These are phyloP conservation scores for Microdochium nivale DNA, from an alignment of 2,329 filamentous ascomycete genomes.

Conservation along the genomic window DNA sequence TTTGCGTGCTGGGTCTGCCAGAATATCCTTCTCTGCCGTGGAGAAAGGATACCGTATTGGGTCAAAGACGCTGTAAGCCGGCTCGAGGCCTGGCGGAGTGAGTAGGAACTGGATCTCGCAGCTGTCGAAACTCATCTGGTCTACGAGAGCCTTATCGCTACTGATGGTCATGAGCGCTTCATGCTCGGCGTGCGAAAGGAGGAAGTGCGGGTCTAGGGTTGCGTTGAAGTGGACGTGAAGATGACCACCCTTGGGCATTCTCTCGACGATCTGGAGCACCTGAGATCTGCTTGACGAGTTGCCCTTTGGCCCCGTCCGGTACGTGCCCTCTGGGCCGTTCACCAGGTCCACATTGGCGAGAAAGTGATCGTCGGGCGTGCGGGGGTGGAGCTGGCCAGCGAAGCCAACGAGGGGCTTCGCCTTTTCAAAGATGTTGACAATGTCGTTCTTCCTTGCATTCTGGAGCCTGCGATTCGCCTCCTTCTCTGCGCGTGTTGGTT, in stretches of 20 bases:
- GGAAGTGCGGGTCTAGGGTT: conserved; percentile 52
- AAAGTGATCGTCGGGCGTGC: conserved; percentile 48
- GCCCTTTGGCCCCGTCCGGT: background rate
- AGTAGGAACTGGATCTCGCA: conserved; percentile 59
- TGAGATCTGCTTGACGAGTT: conserved; percentile 29
- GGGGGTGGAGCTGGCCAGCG: conserved; percentile 31
- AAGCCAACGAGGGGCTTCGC: conserved; percentile 2
- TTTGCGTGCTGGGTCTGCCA: conserved; percentile 38
- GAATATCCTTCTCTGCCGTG: conserved; percentile 19
- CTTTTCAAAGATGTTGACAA: conserved; percentile 7
- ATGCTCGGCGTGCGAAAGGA: conserved; percentile 45
- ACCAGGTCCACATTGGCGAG: conserved; percentile 46
- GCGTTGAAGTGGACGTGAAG: conserved; percentile 73
- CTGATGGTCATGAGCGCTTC: conserved; percentile 63
- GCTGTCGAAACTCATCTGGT: conserved; percentile 31
- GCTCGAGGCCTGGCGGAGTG: conserved; percentile 12
- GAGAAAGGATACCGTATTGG: background rate
- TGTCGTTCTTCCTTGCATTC: conserved; percentile 5
- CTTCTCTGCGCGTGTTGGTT: background rate
- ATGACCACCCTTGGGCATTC: conserved; percentile 64
- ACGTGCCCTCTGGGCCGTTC: conserved; percentile 12
- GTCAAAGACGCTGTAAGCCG: background rate
- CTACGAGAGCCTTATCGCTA: conserved; percentile 44
- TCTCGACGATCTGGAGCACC: conserved; percentile 45
- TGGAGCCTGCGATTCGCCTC: conserved; percentile 2